Percentiles rank a stretch among this genome's conserved stretches.
Conservation (phyloP, 2,329 filamentous ascomycete species). For the Apiospora hydei region DNA sequence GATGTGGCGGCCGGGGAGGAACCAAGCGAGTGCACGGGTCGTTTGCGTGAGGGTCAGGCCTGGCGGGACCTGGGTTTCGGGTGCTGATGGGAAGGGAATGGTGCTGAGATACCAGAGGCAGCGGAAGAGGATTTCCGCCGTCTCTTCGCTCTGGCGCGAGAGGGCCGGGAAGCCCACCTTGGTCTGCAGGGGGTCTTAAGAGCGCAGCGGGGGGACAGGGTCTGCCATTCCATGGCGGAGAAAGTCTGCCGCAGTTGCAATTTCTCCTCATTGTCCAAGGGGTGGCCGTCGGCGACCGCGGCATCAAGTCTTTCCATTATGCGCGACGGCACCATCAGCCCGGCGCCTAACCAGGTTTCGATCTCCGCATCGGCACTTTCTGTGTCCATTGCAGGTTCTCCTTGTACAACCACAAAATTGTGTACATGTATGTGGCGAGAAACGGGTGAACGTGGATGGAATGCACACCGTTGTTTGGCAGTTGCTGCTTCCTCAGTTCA, state of each 20-base stretch:
- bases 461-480: background rate
- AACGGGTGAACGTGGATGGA: background rate
- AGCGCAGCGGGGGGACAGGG: constrained; percentile 20
- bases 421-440: background rate
- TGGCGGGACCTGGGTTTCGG: constrained; percentile 2
- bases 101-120: constrained; percentile 30
- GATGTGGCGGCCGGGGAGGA: constrained; percentile 27
- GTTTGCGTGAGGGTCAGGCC: constrained; percentile 23
- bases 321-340: constrained; percentile 20
- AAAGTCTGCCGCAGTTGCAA: background rate
- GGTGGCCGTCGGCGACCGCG: background rate
- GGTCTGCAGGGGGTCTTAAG: constrained; percentile 27
- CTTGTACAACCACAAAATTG: background rate
- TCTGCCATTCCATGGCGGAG: background rate
- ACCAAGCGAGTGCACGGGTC: constrained; percentile 29
- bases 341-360: constrained; percentile 15
- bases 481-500: background rate
- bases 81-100: constrained; percentile 28
- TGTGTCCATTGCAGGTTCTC: constrained; percentile 15
- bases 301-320: constrained; percentile 25
- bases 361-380: constrained; percentile 24
- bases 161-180: constrained; percentile 22
- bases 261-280: background rate
- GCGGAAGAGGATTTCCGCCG: constrained; percentile 28
- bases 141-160: constrained; percentile 17